A percentile compares a stretch with the other conserved stretches of the same genome.
These are phyloP conservation scores for Narthecium ossifragum DNA, from an alignment of 106 monocot genomes.

Conservation along the genomic window DNA sequence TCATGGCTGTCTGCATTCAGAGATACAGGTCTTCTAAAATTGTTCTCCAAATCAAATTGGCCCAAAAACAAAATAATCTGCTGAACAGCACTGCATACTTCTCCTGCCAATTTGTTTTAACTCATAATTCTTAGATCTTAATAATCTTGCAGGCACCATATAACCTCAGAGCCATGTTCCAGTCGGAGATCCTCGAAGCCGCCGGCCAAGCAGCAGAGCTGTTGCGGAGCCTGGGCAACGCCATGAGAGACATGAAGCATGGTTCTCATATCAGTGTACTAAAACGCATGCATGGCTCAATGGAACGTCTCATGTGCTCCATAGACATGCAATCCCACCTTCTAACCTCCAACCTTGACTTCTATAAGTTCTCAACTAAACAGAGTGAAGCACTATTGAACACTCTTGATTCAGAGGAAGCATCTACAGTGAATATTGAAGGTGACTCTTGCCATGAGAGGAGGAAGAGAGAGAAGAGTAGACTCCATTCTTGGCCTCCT, in stretches of 20 bases:
- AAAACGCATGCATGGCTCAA: constrained; percentile 51
- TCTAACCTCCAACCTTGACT: constrained; percentile 31
- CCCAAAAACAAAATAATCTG: no score
- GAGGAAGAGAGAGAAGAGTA: constrained; percentile 54
- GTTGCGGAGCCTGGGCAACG: constrained; percentile 48
- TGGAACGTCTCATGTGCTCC: constrained; percentile 57
- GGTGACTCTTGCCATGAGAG: constrained; percentile 36
- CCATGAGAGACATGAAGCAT: constrained; percentile 63
- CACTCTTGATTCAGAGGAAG: constrained; percentile 5
- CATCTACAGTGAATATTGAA: neutral
- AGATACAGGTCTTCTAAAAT: no score
- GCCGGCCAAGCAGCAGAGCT: constrained; percentile 58
- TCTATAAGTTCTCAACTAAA: constrained; percentile 2
- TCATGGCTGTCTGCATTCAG: constrained; percentile 77
- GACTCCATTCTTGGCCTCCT: constrained; percentile 74
- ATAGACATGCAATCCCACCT: constrained; percentile 78
- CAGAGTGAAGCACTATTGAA: constrained; percentile 19
- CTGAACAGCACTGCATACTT: no score
- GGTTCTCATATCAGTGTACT: constrained; percentile 30
- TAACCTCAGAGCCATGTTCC: constrained; percentile 59
- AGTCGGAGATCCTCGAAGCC: constrained; percentile 51
- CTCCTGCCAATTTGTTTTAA: no score
- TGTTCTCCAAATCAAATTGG: neutral
- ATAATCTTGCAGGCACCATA: constrained; percentile 66
- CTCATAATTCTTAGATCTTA: no score